phyloP scores from a whole-genome alignment of 2,329 filamentous ascomycete species.

The Geosmithia morbida region DNA sequence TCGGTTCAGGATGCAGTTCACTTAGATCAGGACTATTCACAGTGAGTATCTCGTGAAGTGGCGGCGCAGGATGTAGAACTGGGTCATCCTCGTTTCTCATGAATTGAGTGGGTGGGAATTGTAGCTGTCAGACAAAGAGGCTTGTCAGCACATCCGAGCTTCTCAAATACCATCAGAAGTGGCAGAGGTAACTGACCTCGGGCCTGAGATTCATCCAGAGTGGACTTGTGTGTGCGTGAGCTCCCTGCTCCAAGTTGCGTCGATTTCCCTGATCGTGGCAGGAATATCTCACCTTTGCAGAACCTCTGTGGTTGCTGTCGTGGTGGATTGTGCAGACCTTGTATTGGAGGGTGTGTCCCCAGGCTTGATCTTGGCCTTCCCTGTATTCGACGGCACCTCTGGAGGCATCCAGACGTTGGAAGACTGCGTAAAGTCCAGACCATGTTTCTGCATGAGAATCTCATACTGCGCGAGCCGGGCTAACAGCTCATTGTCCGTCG shows the following conservation, averaged over 20 bases:
- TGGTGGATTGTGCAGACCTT: neutral
- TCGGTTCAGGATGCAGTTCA: constrained; percentile 14
- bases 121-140: constrained; percentile 5
- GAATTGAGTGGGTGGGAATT: constrained; percentile 8
- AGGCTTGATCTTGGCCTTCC: neutral
- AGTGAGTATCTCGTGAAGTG: constrained; percentile 3
- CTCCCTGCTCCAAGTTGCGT: neutral
- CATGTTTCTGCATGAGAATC: constrained; percentile 11
- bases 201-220: constrained; percentile 7
- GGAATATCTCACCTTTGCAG: neutral
- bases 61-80: constrained; percentile 3
- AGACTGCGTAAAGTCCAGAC: constrained; percentile 8
- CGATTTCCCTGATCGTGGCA: neutral
- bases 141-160: neutral
- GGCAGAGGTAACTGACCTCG: neutral
- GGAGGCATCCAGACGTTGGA: constrained; percentile 12
- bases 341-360: neutral
- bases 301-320: neutral
- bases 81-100: constrained; percentile 9
- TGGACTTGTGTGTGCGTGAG: constrained; percentile 4
- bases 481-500: constrained; percentile 12
- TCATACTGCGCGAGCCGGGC: constrained; percentile 11
- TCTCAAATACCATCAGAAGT: neutral
- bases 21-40: neutral
- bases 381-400: constrained; percentile 1